Conservation (phyloP, 345 rosid species). For the Hibiscus trionum region DNA sequence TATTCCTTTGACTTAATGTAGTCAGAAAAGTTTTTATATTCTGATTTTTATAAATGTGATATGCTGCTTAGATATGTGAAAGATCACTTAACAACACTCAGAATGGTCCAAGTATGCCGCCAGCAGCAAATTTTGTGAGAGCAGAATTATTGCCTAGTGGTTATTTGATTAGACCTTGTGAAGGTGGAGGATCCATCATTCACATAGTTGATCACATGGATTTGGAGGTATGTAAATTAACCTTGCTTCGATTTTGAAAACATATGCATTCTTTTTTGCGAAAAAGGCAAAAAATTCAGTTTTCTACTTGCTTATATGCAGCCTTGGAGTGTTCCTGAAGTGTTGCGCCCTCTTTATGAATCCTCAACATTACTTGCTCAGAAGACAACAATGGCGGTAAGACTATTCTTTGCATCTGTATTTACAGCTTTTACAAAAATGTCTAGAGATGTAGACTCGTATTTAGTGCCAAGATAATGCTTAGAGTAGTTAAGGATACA, state of each 20-base stretch:
- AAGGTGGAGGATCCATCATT: constrained; percentile 96
- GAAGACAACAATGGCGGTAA: constrained; percentile 90
- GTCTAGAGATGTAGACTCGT: not conserved
- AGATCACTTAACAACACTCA: constrained; percentile 85
- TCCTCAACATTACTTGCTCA: constrained; percentile 92
- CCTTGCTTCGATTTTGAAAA: constrained; percentile 4
- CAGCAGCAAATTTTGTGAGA: constrained; percentile 83
- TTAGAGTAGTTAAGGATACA: no score
- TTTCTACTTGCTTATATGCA: constrained; percentile 18
- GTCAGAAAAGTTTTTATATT: not conserved
- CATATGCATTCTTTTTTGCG: no score
- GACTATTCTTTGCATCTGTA: constrained; percentile 13
- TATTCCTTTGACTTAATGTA: not conserved
- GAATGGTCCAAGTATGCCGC: constrained; percentile 95
- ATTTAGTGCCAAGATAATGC: not conserved
- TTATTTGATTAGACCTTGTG: constrained; percentile 90
- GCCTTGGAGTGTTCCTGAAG: constrained; percentile 99
- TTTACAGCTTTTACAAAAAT: not conserved
- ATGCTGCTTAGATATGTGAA: constrained; percentile 59
- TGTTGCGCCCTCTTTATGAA: constrained; percentile 89
- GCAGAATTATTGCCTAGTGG: constrained; percentile 95
- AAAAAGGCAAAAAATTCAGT: not conserved
- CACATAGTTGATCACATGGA: constrained; percentile 93
- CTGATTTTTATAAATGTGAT: not conserved
- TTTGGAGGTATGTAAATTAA: constrained; percentile 57